Conservation (phyloP, 352 stramenopile species). For the Phytophthora vignae region DNA sequence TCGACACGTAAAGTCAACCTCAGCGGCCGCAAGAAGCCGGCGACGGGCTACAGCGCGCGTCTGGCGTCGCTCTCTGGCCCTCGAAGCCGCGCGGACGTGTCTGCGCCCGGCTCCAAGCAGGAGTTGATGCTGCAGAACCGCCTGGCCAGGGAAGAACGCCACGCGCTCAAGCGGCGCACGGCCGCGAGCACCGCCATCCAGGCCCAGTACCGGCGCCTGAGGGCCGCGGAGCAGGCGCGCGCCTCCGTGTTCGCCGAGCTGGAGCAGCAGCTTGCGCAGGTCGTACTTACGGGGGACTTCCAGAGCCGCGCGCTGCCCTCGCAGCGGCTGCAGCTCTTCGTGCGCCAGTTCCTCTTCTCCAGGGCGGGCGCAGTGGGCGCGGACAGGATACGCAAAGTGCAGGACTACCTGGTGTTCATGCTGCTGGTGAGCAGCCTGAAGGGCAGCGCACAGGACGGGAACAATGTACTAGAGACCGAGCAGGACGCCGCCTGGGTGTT, state of each 20-base stretch:
- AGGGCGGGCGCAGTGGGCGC: constrained; percentile 10
- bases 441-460: constrained; percentile 17
- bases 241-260: constrained; percentile 46
- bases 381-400: constrained; percentile 50
- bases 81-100: constrained; percentile 8
- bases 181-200: constrained; percentile 64
- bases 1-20: constrained; percentile 73
- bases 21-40: constrained; percentile 61
- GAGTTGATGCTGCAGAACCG: constrained; percentile 69
- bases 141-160: constrained; percentile 59
- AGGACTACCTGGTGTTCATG: constrained; percentile 70
- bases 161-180: constrained; percentile 48
- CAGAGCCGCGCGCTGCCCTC: constrained; percentile 42
- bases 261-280: constrained; percentile 48
- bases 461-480: constrained; percentile 35
- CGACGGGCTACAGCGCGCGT: constrained; percentile 34
- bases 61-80: constrained; percentile 29
- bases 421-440: constrained; percentile 64
- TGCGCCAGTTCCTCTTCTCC: constrained; percentile 62
- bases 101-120: constrained; percentile 47
- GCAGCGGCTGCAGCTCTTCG: constrained; percentile 28
- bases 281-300: constrained; percentile 41
- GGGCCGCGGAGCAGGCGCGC: constrained; percentile 31
- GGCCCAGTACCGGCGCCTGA: constrained; percentile 48
- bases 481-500: constrained; percentile 59